Percentiles rank a stretch among this genome's conserved stretches.
These are phyloP conservation scores for Alternaria conjuncta DNA, from an alignment of 2,329 filamentous ascomycete genomes.

Conservation along the genomic window DNA sequence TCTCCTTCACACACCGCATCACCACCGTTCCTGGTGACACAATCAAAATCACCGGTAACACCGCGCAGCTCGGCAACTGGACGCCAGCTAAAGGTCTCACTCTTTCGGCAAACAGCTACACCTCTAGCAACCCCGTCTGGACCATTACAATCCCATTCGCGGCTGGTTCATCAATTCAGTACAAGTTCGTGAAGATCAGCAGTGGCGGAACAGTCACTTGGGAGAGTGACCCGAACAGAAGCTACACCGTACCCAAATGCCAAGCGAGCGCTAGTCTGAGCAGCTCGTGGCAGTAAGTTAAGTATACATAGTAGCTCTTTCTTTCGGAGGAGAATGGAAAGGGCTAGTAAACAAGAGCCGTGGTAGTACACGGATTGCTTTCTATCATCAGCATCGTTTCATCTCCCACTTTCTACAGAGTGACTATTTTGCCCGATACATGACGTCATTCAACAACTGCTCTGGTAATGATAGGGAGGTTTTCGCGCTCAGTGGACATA, in stretches of 20 bases:
- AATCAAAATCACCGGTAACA: slow-evolving; percentile 55
- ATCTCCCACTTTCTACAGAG: not conserved
- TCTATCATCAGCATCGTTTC: not conserved
- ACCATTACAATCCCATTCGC: slow-evolving; percentile 50
- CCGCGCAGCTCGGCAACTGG: slow-evolving; percentile 55
- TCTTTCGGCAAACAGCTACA: slow-evolving; percentile 54
- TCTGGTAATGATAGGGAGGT: not conserved
- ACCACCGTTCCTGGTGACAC: slow-evolving; percentile 58
- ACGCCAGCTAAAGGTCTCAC: slow-evolving; percentile 47
- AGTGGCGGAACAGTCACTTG: slow-evolving; percentile 54
- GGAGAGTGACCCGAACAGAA: slow-evolving; percentile 55
- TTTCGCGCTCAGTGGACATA: not conserved
- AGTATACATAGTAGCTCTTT: not conserved
- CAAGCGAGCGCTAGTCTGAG: slow-evolving; percentile 31
- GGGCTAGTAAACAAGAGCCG: not conserved
- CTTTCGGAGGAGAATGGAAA: not conserved
- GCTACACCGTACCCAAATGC: slow-evolving; percentile 44
- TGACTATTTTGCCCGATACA: not conserved
- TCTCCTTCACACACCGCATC: slow-evolving; percentile 56
- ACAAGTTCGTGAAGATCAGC: slow-evolving; percentile 56
- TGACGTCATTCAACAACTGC: not conserved
- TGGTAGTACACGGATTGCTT: not conserved
- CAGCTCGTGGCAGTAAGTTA: slow-evolving; percentile 25
- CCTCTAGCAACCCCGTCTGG: slow-evolving; percentile 56
- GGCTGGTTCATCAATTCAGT: slow-evolving; percentile 51